A percentile compares a stretch with the other conserved stretches of the same genome.
Evolutionary conservation across 2,329 filamentous ascomycete species (phyloP).

Genomic region (Colletotrichum liriopes): DNA sequence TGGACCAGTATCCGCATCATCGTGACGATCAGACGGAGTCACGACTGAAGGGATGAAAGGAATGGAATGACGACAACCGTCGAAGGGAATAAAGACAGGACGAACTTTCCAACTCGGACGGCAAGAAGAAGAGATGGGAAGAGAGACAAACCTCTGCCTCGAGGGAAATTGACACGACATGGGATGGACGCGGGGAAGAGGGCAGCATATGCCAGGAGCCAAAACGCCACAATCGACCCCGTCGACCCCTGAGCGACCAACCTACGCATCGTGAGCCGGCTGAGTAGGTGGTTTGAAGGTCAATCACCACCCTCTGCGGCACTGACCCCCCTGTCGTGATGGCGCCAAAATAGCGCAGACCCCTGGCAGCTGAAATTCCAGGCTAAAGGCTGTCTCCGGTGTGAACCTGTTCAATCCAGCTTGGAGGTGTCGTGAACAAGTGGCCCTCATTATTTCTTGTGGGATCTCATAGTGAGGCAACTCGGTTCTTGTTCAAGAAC

Average conservation of each 20-base stretch:
- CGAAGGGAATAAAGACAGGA: conserved; percentile 1
- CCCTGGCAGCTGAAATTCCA: conserved; percentile 17
- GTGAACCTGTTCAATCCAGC: neutral
- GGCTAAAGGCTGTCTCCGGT: neutral
- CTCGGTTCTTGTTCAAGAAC: too few relatives aligned
- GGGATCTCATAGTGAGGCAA: neutral
- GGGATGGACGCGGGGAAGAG: conserved; percentile 7
- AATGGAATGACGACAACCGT: conserved; percentile 18
- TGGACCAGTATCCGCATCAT: conserved; percentile 19
- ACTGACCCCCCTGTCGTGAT: conserved; percentile 25
- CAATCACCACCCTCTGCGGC: conserved; percentile 20
- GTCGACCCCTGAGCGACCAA: conserved; percentile 4
- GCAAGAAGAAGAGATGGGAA: neutral
- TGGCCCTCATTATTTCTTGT: neutral
- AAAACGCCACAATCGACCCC: conserved; percentile 23
- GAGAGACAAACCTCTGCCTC: neutral
- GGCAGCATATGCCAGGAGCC: neutral
- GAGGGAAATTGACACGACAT: conserved; percentile 5
- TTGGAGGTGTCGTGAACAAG: neutral
- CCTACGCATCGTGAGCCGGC: conserved; percentile 4
- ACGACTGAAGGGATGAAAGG: neutral
- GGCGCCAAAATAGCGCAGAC: conserved; percentile 19
- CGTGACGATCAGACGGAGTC: neutral
- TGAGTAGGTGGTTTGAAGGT: conserved; percentile 21
- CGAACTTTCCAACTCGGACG: conserved; percentile 5